Evolutionary conservation across 2,329 filamentous ascomycete genomes (phyloP), one percentile per base, ranked within the genome.

Genomic region (Beauveria caledonica): DNA sequence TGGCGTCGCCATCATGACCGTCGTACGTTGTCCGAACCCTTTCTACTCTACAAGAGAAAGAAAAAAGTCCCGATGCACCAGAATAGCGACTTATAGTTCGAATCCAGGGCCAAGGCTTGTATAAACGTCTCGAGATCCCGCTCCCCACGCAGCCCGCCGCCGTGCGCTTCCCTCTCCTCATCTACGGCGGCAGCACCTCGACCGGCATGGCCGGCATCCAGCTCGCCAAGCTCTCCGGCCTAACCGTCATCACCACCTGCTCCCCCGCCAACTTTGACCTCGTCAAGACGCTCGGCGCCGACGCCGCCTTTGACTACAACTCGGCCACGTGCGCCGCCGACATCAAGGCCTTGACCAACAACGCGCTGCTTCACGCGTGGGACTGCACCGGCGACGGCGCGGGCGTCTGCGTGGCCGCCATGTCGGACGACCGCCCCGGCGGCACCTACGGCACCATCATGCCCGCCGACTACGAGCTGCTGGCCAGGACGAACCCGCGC

Each of bases 181-280:
- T 74, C 62, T 76, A 77, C 53, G 76, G 73, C 51, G 74, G 72
- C n/a, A 79, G 79, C 68, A 82, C 77, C 39, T 80, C 80, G 23
- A 81, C 80, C n/a, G 77, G 76, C 73, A 79, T 81, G 64, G 79
- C 79, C 65, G 72, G 68, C 7, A 72, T 75, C 60, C 72, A 75
- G 60, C 72, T 66, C 64, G 72, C 72, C 36, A 73, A 72, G 63
- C 63, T 67, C n/a, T 75, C 73, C 3, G 73, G 73, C 3, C 66
- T 69, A 4, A 64, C 58, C 5, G 68, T 74, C 19, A 60, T 71
- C 51, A 60, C 71, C 29, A 73, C 70, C 9, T 54, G 68, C 10
- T 72, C 71, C 57, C 69, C 69, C 42, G 66, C 62, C 64, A 70
- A 73, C 62, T 69, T 68, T 59, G 70, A 68, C 17, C 66, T 68